Base-by-base conservation (phyloP, 176 grass and related monocot species). In the Rhynchospora pubera region DNA sequence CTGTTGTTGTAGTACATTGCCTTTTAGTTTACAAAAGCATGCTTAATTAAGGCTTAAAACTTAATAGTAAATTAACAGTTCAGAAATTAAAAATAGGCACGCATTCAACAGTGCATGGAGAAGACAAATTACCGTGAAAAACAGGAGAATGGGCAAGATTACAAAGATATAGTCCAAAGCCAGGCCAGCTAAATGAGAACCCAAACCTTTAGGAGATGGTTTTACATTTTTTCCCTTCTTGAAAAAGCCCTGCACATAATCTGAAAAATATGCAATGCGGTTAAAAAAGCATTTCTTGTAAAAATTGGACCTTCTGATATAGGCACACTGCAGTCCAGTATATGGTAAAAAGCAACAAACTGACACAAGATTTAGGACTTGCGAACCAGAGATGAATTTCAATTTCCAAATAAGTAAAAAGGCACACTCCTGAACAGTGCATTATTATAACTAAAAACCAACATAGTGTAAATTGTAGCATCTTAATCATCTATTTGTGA, bases 81-180 rank as follows among this genome's bases (percentile, higher is more conserved):
- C 11, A 76, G 42, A 55, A 68, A 77, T 57, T 21, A 16, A 15
- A 81, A 13, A 58, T 6, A 28, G 58, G 65, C 9, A 58, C 66
- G 18, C 14, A 21, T 21, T 55, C 19, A 39, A 39, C 4, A 74
- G 4, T 39, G 34, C 34, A 39, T 79, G 23, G 9, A 53, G 77
- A 45, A 89, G 65, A 30, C 39, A 77, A 77, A 89, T 82, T 85
- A 91, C 94, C 62, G 92, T 98, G 64, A 98, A 91, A 89, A 93
- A 63, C 39, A 93, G 67, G 87, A 98, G 84, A 79, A 98, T 67
- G 28, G 92, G 96, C 73, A 91, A 67, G 76, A 98, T 88, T 73
- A 93, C 83, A 67, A 83, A 88, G 62, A 94, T 70, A 79, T 90
- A 95, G 79, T 95, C 92, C 44, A 91, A 62, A 85, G 5, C 63